Base-by-base conservation (phyloP, 345 rosid genomes). In the Eucalyptus pauciflora region DNA sequence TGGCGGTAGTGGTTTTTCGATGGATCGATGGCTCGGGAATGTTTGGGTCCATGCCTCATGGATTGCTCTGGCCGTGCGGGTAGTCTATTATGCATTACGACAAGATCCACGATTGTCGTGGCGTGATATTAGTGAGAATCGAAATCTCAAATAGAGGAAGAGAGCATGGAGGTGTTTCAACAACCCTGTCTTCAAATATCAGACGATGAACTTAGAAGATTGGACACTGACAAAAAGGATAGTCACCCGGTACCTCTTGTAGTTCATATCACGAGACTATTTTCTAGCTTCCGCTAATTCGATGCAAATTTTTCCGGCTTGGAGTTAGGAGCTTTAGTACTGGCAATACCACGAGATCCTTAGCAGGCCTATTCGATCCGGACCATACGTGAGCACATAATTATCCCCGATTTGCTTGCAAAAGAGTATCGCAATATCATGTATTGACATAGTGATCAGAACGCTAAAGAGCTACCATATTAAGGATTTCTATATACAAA, bases 271-370 rank as follows among this genome's bases (percentile, higher is more conserved):
- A 67, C 43, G 79, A 67, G 16, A 52, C 43, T 37, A 31, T 7
- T 31, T 18, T 31, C 79, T 67, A 67, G 79, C 79, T 67, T 67
- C 43, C 2, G 20, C 24, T 20, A 20, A 69, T 17, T 8, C 4
- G 0, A 33, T 33, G 45, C 81, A 22, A 71, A 1, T 37, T 33
- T 71, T 33, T 5, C 7, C 4, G 1, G 81, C 20, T 18, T 5
- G 10, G 81, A 71, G 6, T 22, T 71, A 17, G 81, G 45, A 33
- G 81, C 81, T 33, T 7, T 31, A 18, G 13, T 71, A 71, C 46
- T 33, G 22, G 27, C 81, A 18, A 71, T 37, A 37, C 46, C 81
- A 18, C 25, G 2, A 33, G 81, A 71, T 37, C 81, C 8, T 10
- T 16, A 8, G 33, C 43, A 13, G 8, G 71, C 71, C 37, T 62